Evolutionary conservation across 2,329 filamentous ascomycete genomes (phyloP).

Genomic region (Fusarium falciforme): DNA sequence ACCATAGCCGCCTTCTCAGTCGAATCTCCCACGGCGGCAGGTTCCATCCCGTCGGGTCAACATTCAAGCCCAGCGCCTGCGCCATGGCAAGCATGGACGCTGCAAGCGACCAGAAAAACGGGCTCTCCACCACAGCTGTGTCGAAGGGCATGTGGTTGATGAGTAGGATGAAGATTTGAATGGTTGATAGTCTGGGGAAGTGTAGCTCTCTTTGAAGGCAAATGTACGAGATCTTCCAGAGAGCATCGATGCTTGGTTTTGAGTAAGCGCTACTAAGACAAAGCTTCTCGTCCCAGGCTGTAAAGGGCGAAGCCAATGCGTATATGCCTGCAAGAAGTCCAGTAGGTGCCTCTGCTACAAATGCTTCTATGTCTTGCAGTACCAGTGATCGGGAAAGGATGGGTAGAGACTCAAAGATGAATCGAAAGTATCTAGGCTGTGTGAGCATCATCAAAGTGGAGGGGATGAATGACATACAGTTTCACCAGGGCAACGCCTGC

Average conservation of each 20-base stretch:
- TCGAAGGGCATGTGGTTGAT: not conserved
- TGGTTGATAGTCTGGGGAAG: conserved; percentile 24
- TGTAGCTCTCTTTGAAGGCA: conserved; percentile 35
- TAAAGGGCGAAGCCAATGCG: not conserved
- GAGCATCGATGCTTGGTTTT: conserved; percentile 19
- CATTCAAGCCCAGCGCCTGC: conserved; percentile 10
- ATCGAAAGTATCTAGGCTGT: conserved; percentile 14
- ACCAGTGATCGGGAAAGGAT: conserved; percentile 29
- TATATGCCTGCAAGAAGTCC: not conserved
- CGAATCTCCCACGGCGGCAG: conserved; percentile 23
- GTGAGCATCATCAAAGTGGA: not conserved
- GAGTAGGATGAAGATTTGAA: conserved; percentile 22
- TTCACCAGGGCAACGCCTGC: not conserved
- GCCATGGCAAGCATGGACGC: not conserved
- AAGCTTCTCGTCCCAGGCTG: not conserved
- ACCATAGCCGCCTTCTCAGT: conserved; percentile 31
- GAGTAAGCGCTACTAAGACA: conserved; percentile 33
- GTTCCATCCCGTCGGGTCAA: conserved; percentile 28
- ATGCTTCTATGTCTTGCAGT: conserved; percentile 12
- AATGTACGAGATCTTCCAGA: conserved; percentile 33
- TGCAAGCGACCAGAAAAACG: not conserved
- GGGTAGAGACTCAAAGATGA: conserved; percentile 32
- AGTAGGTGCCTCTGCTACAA: conserved; percentile 23
- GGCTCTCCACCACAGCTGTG: not conserved
- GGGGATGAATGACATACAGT: not conserved